Evolutionary conservation across 768 basidiomycete species (phyloP).

Genomic region (Tricholoma saponaceum): DNA sequence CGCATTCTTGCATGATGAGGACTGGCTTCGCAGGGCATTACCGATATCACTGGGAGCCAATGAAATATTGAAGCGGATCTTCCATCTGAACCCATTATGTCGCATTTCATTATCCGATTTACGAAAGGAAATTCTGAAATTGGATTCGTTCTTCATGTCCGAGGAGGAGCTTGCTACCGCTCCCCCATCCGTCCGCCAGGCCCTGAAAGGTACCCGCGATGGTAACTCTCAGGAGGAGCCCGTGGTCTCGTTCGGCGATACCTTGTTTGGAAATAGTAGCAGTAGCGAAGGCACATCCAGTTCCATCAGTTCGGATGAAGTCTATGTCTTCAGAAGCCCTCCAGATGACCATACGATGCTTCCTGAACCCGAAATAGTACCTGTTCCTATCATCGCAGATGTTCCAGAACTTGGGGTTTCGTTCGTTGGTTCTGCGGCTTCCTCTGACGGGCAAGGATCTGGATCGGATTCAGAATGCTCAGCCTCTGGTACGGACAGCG

Average conservation of each 20-base stretch:
- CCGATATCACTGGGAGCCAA: conserved; percentile 71
- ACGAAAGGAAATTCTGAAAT: conserved; percentile 46
- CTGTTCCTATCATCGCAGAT: conserved; percentile 4
- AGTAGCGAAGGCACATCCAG: conserved; percentile 10
- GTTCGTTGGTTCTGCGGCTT: not conserved
- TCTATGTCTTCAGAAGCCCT: conserved; percentile 33
- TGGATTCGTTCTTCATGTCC: conserved; percentile 61
- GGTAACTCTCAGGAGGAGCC: conserved; percentile 2
- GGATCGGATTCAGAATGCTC: conserved; percentile 14
- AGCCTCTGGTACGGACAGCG: conserved; percentile 29
- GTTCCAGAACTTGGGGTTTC: not conserved
- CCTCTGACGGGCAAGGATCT: conserved; percentile 14
- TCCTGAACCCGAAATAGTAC: conserved; percentile 11
- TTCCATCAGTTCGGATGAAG: conserved; percentile 30
- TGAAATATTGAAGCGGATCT: conserved; percentile 65
- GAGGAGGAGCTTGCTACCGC: conserved; percentile 39
- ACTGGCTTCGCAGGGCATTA: conserved; percentile 63
- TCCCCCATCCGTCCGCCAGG: conserved; percentile 18
- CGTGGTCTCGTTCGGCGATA: conserved; percentile 2
- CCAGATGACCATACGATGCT: conserved; percentile 22
- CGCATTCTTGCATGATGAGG: conserved; percentile 55
- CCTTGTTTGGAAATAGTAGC: not conserved
- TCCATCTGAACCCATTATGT: conserved; percentile 55
- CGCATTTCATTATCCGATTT: conserved; percentile 66
- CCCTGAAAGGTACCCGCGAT: conserved; percentile 10